Evolutionary conservation across 2,329 filamentous ascomycete genomes (phyloP).

Genomic region (Colletotrichum acutatum): DNA sequence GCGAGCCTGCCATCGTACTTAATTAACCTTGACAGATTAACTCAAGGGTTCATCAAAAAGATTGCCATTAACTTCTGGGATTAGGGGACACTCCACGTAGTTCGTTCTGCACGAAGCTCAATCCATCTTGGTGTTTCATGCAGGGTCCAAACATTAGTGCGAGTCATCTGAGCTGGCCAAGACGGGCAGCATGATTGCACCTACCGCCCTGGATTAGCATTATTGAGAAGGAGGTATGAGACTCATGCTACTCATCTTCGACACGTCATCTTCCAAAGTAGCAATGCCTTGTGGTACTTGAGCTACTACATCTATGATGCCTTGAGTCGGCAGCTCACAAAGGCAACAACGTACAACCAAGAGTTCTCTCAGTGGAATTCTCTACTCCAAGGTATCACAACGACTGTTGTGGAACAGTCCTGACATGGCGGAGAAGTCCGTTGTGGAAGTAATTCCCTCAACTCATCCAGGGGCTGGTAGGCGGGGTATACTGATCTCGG

Average conservation of each 20-base stretch:
- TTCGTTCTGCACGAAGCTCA: background rate
- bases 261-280: background rate
- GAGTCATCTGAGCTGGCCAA: background rate
- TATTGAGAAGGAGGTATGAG: background rate
- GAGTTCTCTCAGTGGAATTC: background rate
- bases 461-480: too few species aligned
- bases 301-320: background rate
- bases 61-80: background rate
- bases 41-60: background rate
- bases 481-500: background rate
- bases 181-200: too few species aligned
- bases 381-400: background rate
- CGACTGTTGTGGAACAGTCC: background rate
- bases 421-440: background rate
- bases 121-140: background rate
- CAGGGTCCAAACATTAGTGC: background rate
- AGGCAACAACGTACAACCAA: background rate
- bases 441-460: background rate
- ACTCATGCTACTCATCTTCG: background rate
- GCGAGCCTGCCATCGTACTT: background rate
- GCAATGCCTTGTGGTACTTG: background rate
- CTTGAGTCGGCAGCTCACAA: background rate
- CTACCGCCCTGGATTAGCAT: too few species aligned
- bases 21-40: background rate
- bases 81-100: background rate